phyloP scores from a whole-genome alignment of 2,329 filamentous ascomycete species.

The Fusarium dimerum region DNA sequence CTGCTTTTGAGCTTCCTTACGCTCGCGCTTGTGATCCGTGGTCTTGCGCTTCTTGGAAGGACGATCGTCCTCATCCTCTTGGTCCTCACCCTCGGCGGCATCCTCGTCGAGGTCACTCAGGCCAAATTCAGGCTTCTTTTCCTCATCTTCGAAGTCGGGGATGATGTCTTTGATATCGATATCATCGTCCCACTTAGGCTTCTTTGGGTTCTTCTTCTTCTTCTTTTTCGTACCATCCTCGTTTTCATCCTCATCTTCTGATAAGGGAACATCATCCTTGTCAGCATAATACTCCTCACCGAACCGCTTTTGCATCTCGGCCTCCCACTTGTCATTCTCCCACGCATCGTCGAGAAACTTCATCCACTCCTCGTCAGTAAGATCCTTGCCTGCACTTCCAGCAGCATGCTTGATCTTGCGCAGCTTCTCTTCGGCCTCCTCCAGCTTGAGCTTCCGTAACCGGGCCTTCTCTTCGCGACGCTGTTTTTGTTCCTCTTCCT shows the following conservation, averaged over 20 bases:
- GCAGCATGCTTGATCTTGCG: constrained; percentile 87
- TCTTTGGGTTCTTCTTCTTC: constrained; percentile 50
- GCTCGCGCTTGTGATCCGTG: constrained; percentile 61
- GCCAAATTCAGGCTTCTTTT: constrained; percentile 51
- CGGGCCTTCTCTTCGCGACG: constrained; percentile 80
- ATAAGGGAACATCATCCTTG: constrained; percentile 66
- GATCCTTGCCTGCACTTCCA: constrained; percentile 67
- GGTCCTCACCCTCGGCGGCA: constrained; percentile 38
- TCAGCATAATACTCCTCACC: constrained; percentile 88
- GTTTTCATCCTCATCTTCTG: constrained; percentile 65
- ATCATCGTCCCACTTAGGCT: constrained; percentile 87
- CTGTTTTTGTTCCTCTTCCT: constrained; percentile 76
- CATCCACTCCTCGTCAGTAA: constrained; percentile 78
- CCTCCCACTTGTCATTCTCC: constrained; percentile 87
- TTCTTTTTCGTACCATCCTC: constrained; percentile 56
- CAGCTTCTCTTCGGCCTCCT: constrained; percentile 86
- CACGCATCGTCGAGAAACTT: constrained; percentile 84
- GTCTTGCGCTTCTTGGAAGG: constrained; percentile 62
- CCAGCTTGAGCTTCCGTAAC: constrained; percentile 83
- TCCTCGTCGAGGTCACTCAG: constrained; percentile 50
- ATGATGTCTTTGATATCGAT: constrained; percentile 94
- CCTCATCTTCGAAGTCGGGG: constrained; percentile 77
- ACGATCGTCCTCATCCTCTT: constrained; percentile 44
- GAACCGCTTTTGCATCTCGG: constrained; percentile 85
- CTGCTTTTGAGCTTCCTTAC: constrained; percentile 62